Evolutionary conservation across 306 rosid species (phyloP).

Genomic region (Senna siamea): DNA sequence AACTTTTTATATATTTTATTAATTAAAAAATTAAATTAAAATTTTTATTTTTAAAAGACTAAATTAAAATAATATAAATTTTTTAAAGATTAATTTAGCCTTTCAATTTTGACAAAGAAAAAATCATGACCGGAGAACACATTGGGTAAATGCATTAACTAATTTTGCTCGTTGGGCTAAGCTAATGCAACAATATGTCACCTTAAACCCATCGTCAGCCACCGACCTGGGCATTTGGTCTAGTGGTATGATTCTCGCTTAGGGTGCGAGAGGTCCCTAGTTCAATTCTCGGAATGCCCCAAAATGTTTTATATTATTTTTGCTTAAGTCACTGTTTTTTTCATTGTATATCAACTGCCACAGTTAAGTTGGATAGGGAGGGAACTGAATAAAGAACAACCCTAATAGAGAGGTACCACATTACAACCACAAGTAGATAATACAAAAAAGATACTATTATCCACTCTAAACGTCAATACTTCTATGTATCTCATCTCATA

Average conservation of each 20-base stretch:
- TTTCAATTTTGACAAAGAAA: too few relatives aligned
- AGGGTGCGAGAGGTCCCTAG: constrained; percentile 77
- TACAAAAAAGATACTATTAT: constrained; percentile 14
- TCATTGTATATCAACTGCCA: neutral
- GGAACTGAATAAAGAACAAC: neutral
- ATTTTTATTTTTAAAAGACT: too few relatives aligned
- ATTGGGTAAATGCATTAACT: too few relatives aligned
- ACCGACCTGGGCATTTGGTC: constrained; percentile 49
- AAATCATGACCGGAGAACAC: too few relatives aligned
- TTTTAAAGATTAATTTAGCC: too few relatives aligned
- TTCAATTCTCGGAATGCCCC: constrained; percentile 80
- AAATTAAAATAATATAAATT: too few relatives aligned
- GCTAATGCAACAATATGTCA: too few relatives aligned
- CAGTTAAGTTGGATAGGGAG: neutral
- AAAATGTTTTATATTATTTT: accelerated
- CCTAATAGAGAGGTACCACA: constrained; percentile 1
- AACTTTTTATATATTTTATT: too few relatives aligned
- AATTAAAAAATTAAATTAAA: too few relatives aligned
- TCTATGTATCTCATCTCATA: constrained; percentile 38
- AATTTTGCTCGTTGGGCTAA: too few relatives aligned
- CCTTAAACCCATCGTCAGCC: too few relatives aligned
- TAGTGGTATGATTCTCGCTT: constrained; percentile 77
- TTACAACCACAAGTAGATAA: constrained; percentile 5
- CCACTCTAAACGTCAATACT: constrained; percentile 31
- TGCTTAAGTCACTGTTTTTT: neutral